Conservation (phyloP, 352 stramenopile species). For the Phytophthora fragariae region DNA sequence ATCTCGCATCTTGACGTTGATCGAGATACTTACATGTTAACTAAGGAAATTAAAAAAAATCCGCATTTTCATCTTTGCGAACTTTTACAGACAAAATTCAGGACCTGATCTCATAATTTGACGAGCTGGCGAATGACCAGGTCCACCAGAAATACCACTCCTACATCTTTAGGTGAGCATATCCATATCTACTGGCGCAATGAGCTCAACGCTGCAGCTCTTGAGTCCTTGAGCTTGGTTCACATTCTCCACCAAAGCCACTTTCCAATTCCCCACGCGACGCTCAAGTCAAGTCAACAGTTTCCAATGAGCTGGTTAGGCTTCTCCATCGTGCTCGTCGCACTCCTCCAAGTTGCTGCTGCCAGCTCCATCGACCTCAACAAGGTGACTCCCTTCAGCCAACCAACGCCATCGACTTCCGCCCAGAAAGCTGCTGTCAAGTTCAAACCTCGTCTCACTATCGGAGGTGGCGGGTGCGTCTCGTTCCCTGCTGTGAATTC, state of each 20-base stretch:
- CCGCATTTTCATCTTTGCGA: not conserved
- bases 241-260: not conserved
- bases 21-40: not conserved
- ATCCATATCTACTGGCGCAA: not conserved
- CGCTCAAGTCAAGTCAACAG: not conserved
- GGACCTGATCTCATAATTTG: not conserved
- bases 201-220: not conserved
- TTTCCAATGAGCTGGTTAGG: conserved; percentile 6
- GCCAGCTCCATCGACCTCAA: conserved; percentile 14
- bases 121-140: not conserved
- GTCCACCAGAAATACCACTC: not conserved
- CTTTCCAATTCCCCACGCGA: conserved; percentile 1
- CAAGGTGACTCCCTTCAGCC: conserved; percentile 16
- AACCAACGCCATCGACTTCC: conserved; percentile 7
- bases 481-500: conserved; percentile 22
- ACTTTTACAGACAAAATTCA: not conserved
- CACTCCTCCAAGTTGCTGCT: not conserved
- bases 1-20: not conserved
- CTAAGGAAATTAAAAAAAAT: not conserved
- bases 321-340: not conserved
- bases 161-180: not conserved
- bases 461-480: conserved; percentile 5
- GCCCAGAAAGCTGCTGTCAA: conserved; percentile 15
- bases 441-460: conserved; percentile 24
- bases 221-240: not conserved